These are phyloP conservation scores for Bisporella sp. DNA, from an alignment of 2,329 filamentous ascomycete genomes.

Conservation along the genomic window DNA sequence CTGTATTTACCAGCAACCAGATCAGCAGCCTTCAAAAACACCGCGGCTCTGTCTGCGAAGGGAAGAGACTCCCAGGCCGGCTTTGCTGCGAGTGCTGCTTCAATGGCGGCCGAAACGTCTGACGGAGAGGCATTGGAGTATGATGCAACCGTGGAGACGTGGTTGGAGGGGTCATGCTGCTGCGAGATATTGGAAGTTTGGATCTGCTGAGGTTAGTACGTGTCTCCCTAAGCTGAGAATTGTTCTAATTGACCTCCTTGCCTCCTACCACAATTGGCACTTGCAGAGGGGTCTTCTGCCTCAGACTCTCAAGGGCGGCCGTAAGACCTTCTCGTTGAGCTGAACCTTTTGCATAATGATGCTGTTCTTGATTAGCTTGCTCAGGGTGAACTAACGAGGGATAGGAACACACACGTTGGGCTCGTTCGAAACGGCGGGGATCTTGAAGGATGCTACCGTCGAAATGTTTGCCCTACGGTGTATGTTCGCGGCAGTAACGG, in stretches of 20 bases:
- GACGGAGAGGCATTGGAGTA: slow-evolving; percentile 75
- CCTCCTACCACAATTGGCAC: slow-evolving; percentile 81
- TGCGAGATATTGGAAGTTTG: slow-evolving; percentile 57
- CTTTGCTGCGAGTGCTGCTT: slow-evolving; percentile 43
- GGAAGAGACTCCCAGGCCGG: slow-evolving; percentile 77
- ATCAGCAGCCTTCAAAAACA: slow-evolving; percentile 95
- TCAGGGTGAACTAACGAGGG: not conserved
- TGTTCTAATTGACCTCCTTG: slow-evolving; percentile 52
- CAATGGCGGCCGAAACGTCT: slow-evolving; percentile 54
- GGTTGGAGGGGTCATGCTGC: slow-evolving; percentile 79
- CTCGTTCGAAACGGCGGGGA: slow-evolving; percentile 83
- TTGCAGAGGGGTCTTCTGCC: slow-evolving; percentile 63
- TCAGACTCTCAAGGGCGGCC: slow-evolving; percentile 63
- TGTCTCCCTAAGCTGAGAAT: no score
- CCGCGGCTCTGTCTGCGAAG: slow-evolving; percentile 82
- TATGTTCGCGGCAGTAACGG: slow-evolving; percentile 1
- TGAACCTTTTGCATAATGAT: slow-evolving; percentile 83
- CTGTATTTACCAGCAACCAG: slow-evolving; percentile 85
- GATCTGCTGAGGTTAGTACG: slow-evolving; percentile 40
- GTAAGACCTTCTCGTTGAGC: slow-evolving; percentile 69
- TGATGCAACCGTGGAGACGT: slow-evolving; percentile 67
- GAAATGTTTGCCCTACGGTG: slow-evolving; percentile 21
- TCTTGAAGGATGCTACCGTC: slow-evolving; percentile 71
- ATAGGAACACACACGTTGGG: slow-evolving; percentile 70
- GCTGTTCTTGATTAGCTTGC: slow-evolving; percentile 44